Evolutionary conservation across 2,329 filamentous ascomycete species (phyloP), one percentile per base, ranked within the genome.

Genomic region (Pestalotiopsis sp.): DNA sequence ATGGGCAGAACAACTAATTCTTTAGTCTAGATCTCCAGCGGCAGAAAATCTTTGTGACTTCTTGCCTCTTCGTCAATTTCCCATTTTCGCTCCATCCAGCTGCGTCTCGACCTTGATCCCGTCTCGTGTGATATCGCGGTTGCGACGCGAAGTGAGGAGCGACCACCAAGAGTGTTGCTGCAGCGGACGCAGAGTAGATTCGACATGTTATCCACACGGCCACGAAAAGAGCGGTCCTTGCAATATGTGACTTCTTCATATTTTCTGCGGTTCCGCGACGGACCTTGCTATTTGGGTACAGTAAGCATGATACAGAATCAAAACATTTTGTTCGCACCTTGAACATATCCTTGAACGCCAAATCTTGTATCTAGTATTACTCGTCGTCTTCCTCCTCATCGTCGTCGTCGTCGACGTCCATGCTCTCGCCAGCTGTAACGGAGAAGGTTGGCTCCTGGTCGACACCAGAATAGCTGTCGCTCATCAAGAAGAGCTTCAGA

Each of bases 391-490:
- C 88, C 45, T 91, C 91, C 27, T 92, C 91, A 12, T 93, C 92
- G 25, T 95, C 93, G 59, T 96, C 93, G 0, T 95, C 92, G 79
- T 97, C 95, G 76, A 98, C 93, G 68, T 98, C 96, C 93, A 96
- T 97, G 4, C 94, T 94, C 81, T 99, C 96, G 1, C 91, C 93
- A 36, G 93, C 96, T 66, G 88, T 91, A 59, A 99, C 90, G 68
- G 89, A 91, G 79, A 99, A 98, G 4, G 90, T 90, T 67, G 95
- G 93, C 77, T 97, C 97, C 82, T 99, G 96, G 82, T 99, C 97
- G 66, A 99, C 94, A 31, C 96, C 96, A 45, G 98, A 88, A 80
- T 99, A 99, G 80, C 93, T 95, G 82, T 99, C 96, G 79, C 95
- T 96, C 92, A 99, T 98, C 78, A 99, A 84, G 82, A 93, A 97